Percentiles rank a stretch among this genome's conserved stretches.
Conservation (phyloP, 179 eudicot species). For the Amaranthus tricolor region DNA sequence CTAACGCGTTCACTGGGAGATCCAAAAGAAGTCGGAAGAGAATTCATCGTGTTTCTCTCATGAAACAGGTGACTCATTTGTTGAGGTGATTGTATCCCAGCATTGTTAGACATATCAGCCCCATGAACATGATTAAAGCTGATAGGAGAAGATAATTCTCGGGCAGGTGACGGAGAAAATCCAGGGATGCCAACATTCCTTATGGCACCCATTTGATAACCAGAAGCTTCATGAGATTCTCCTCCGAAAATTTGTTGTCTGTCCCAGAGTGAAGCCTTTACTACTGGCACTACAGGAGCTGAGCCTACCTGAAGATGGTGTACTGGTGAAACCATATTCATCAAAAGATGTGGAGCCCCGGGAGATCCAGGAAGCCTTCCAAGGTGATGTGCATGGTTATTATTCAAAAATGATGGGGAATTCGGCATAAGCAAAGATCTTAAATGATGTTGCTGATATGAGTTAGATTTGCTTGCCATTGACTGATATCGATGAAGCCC, state of each 20-base stretch:
- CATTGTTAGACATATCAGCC: slow-evolving; percentile 32
- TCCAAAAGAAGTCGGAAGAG: slow-evolving; percentile 45
- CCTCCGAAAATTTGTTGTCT: slow-evolving; percentile 32
- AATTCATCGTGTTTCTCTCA: slow-evolving; percentile 35
- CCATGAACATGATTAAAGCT: slow-evolving; percentile 34
- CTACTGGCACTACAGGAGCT: slow-evolving; percentile 45
- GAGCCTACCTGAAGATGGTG: slow-evolving; percentile 50
- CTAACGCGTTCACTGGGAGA: slow-evolving; percentile 55
- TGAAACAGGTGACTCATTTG: slow-evolving; percentile 40
- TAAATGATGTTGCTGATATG: slow-evolving; percentile 40
- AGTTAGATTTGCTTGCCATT: slow-evolving; percentile 38
- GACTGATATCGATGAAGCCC: slow-evolving; percentile 31
- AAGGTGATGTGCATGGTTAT: slow-evolving; percentile 35
- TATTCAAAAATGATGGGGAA: slow-evolving; percentile 38
- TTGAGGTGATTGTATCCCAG: slow-evolving; percentile 37
- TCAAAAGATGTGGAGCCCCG: slow-evolving; percentile 37
- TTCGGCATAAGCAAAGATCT: slow-evolving; percentile 36
- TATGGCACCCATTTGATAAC: slow-evolving; percentile 36
- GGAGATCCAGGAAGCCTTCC: slow-evolving; percentile 44
- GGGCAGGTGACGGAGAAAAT: slow-evolving; percentile 41
- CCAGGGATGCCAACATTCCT: slow-evolving; percentile 36
- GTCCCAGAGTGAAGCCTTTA: slow-evolving; percentile 45
- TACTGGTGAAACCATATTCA: slow-evolving; percentile 40
- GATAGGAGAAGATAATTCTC: slow-evolving; percentile 40
- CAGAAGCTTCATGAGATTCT: slow-evolving; percentile 40